These are phyloP conservation scores for Paragyromitra xinjiangensis DNA, from an alignment of 495 filamentous ascomycete species.

Conservation along the genomic window DNA sequence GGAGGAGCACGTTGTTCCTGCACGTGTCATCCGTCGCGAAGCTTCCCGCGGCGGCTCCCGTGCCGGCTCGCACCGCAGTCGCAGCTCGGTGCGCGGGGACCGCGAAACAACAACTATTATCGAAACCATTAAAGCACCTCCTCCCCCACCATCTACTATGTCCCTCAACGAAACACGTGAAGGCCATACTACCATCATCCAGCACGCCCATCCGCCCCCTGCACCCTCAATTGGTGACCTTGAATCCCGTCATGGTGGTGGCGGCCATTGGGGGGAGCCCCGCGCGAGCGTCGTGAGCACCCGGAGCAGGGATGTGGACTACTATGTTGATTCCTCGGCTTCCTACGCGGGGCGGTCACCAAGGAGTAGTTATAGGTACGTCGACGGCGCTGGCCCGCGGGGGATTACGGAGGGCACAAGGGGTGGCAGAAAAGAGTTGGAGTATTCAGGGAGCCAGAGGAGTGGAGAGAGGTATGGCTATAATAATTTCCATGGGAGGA, in stretches of 20 bases:
- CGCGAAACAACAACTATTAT: constrained; percentile 45
- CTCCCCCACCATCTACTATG: constrained; percentile 40
- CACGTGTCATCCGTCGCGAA: constrained; percentile 21
- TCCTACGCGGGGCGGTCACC: constrained; percentile 43
- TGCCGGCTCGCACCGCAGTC: constrained; percentile 32
- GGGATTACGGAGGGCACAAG: constrained; percentile 38
- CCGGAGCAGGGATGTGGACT: constrained; percentile 49
- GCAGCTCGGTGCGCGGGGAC: constrained; percentile 30
- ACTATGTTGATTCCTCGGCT: constrained; percentile 52
- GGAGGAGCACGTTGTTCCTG: constrained; percentile 38
- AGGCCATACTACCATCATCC: constrained; percentile 42
- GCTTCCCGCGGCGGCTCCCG: constrained; percentile 5
- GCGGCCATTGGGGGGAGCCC: constrained; percentile 29
- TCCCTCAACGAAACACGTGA: constrained; percentile 21
- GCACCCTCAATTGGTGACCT: constrained; percentile 22
- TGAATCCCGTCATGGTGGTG: constrained; percentile 30
- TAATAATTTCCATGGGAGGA: constrained; percentile 55
- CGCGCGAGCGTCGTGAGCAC: constrained; percentile 52
- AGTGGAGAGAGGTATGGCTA: constrained; percentile 53
- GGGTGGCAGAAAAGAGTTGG: constrained; percentile 36
- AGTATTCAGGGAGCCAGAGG: constrained; percentile 31
- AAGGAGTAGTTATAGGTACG: constrained; percentile 44
- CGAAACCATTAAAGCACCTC: constrained; percentile 49
- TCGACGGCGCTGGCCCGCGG: constrained; percentile 37
- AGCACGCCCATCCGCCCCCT: constrained; percentile 27